phyloP scores from a whole-genome alignment of 768 basidiomycete species.

The Russula foetens region DNA sequence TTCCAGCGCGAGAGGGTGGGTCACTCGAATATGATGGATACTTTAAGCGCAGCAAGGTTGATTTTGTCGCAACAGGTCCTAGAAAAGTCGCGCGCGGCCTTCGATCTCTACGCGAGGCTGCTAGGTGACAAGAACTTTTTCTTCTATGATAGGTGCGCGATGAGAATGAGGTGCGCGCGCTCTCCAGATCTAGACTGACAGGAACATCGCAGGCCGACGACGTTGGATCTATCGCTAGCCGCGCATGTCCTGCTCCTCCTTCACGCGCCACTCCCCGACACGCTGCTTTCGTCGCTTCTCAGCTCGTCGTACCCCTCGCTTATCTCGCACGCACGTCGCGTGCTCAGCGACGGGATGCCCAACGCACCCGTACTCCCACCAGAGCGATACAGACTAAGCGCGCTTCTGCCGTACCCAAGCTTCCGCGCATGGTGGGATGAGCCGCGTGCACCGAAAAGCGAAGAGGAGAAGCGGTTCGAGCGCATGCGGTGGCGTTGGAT shows the following conservation, averaged over 20 bases:
- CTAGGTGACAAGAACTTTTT: constrained; percentile 45
- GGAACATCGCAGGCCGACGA: constrained; percentile 40
- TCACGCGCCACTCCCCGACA: constrained; percentile 53
- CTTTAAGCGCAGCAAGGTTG: not conserved
- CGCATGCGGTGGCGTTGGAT: constrained; percentile 49
- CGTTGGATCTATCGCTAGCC: constrained; percentile 58
- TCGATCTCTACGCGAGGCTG: constrained; percentile 53
- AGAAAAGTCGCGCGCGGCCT: constrained; percentile 46
- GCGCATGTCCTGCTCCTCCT: constrained; percentile 58
- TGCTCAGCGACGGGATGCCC: constrained; percentile 32
- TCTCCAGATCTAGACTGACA: not conserved
- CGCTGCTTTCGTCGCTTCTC: constrained; percentile 47
- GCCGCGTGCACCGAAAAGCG: constrained; percentile 22
- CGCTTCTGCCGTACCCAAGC: constrained; percentile 12
- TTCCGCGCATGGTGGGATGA: constrained; percentile 27
- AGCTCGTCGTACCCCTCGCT: constrained; percentile 49
- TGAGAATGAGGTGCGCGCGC: not conserved
- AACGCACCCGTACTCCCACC: constrained; percentile 14
- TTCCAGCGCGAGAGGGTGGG: constrained; percentile 62
- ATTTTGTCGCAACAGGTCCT: constrained; percentile 35
- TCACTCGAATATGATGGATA: not conserved
- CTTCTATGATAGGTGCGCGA: constrained; percentile 40
- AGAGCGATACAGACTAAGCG: constrained; percentile 33
- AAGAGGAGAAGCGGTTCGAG: constrained; percentile 40
- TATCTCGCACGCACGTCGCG: constrained; percentile 46